Percentiles rank a stretch among this genome's conserved stretches.
These are phyloP conservation scores for Rosellinia necatrix DNA, from an alignment of 2,329 filamentous ascomycete genomes.

Conservation along the genomic window DNA sequence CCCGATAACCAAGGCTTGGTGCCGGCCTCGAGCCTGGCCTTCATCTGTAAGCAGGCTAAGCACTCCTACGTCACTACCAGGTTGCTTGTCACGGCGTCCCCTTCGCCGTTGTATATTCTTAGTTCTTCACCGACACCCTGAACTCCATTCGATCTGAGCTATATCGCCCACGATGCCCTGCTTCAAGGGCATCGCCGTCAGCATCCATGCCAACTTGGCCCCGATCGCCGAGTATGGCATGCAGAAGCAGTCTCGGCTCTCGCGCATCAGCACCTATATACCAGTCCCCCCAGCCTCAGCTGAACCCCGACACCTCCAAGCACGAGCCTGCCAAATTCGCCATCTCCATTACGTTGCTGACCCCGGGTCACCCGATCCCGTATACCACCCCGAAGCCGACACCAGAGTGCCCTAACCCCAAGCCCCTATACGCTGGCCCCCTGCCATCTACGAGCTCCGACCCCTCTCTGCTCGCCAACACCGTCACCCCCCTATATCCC, in stretches of 20 bases:
- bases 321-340: slow-evolving; percentile 95
- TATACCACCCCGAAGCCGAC: slow-evolving; percentile 89
- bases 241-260: slow-evolving; percentile 88
- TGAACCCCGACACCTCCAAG: slow-evolving; percentile 72
- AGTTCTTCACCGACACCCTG: no score
- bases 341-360: slow-evolving; percentile 95
- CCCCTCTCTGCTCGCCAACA: slow-evolving; percentile 53
- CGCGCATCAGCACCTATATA: slow-evolving; percentile 96
- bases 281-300: slow-evolving; percentile 87
- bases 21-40: no score
- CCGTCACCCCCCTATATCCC: slow-evolving; percentile 87
- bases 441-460: slow-evolving; percentile 60
- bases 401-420: slow-evolving; percentile 75
- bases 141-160: background rate
- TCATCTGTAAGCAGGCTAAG: no score
- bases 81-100: no score
- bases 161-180: slow-evolving; percentile 70
- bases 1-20: no score
- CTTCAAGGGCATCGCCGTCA: slow-evolving; percentile 98
- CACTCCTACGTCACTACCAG: no score
- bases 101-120: no score
- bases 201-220: slow-evolving; percentile 81
- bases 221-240: slow-evolving; percentile 92
- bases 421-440: slow-evolving; percentile 78
- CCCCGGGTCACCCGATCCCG: slow-evolving; percentile 83